phyloP scores from a whole-genome alignment of 73 alveolate genomes.

The Blepharisma stoltei region DNA sequence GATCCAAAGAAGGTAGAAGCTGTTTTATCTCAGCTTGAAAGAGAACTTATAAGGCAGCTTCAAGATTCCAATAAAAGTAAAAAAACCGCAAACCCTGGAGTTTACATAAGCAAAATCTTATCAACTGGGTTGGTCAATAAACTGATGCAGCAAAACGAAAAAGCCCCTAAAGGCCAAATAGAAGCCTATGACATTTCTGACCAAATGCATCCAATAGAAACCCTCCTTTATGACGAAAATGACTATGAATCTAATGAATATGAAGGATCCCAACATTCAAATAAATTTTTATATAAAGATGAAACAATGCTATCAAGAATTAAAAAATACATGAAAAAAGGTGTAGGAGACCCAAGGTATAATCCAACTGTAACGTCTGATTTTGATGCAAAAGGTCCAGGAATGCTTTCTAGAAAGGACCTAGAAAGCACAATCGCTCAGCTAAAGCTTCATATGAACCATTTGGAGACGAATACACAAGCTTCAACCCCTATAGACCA shows the following conservation, averaged over 20 bases:
- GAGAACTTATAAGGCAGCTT: slow-evolving; percentile 7
- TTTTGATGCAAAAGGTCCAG: slow-evolving; percentile 5
- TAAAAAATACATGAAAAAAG: background rate
- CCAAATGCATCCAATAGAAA: slow-evolving; percentile 10
- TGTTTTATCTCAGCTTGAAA: slow-evolving; percentile 9
- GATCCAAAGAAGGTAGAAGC: slow-evolving; percentile 27
- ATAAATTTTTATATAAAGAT: background rate
- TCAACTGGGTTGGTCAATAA: background rate
- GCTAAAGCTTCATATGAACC: slow-evolving; percentile 10
- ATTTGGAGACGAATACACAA: slow-evolving; percentile 19
- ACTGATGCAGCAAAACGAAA: background rate
- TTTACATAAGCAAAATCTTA: background rate
- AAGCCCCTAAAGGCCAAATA: background rate
- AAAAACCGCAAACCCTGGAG: background rate
- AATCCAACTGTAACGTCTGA: background rate
- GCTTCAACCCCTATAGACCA: background rate
- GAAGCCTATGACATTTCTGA: background rate
- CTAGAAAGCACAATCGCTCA: slow-evolving; percentile 18
- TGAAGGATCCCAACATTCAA: too few relatives aligned
- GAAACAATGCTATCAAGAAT: background rate
- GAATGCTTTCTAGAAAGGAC: background rate
- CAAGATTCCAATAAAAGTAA: slow-evolving; percentile 10
- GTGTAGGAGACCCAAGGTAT: background rate
- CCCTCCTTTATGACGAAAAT: background rate
- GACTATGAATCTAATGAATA: background rate